Base-by-base conservation (phyloP, 208 protist genomes). In the Wallacemonas sp. region DNA sequence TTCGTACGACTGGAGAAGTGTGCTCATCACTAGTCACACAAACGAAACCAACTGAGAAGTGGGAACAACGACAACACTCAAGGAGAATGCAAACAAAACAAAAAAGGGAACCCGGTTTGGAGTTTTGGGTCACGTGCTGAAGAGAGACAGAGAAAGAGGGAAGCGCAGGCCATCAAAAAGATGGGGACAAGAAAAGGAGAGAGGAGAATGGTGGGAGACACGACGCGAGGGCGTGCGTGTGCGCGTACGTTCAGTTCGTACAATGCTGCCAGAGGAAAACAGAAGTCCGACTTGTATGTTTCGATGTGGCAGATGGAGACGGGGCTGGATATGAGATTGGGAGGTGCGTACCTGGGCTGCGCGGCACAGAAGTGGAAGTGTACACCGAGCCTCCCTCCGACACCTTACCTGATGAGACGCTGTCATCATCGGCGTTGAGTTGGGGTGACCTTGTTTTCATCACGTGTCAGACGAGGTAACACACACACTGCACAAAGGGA, bases 1-100 rank as follows among this genome's bases (percentile, higher is more conserved):
- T 68, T 90, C 83, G 61, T 93, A 90, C 23, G 74, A 77, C 41
- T 93, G 80, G 2, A 87, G 72, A 24, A 89, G 60, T 0, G 74
- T 78, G 16, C 83, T 84, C 83, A 90, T 93, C 27, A 54, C 0
- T 19, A 43, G 5, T 21, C 44, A 26, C 17, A 12, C 44, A 34
- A 2, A 21, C 29, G 26, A 2, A 57, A 14, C 6, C 5, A 29
- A 27, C 1, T 41, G 23, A 17, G 23, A 21, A 65, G 46, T 11
- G 41, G 33, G 46, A 67, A 19, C 11, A 3, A 46, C 19, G 43
- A 41, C 36, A 14, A 41, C 36, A 41, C 36, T n/a, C n/a, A n/a
- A 49, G 44, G 44, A 49, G 44, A 23, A 23, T 49, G 36, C 12
- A 49, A 6, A 49, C 12, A 49, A 49, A 23, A 16, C 11, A 23